Percentiles rank a stretch among this genome's conserved stretches.
phyloP scores from a whole-genome alignment of 2,329 filamentous ascomycete genomes.

The Phialemoniopsis sp. region DNA sequence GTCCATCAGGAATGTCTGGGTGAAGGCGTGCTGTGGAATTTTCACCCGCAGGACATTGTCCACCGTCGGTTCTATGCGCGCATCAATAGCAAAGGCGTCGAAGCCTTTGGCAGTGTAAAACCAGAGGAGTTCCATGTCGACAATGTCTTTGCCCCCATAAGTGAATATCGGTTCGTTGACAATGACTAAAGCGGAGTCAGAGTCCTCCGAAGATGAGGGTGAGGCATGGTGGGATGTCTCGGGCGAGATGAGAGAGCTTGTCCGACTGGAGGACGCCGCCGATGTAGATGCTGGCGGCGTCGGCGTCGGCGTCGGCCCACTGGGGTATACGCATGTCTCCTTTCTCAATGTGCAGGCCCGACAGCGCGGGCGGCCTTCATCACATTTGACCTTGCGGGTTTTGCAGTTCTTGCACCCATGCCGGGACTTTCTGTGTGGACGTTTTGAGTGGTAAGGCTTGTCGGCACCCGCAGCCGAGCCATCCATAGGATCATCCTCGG shows the following conservation, averaged over 20 bases:
- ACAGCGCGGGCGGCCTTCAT: slow-evolving; percentile 45
- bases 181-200: slow-evolving; percentile 18
- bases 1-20: slow-evolving; percentile 51
- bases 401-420: slow-evolving; percentile 52
- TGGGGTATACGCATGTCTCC: slow-evolving; percentile 42
- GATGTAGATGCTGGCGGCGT: slow-evolving; percentile 5
- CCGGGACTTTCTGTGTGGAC: slow-evolving; percentile 52
- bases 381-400: slow-evolving; percentile 50
- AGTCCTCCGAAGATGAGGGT: no score
- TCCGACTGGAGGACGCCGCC: slow-evolving; percentile 4
- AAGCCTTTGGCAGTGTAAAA: slow-evolving; percentile 46
- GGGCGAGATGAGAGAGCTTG: background rate
- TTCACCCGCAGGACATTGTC: slow-evolving; percentile 39
- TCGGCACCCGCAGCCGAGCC: slow-evolving; percentile 2
- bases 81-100: slow-evolving; percentile 38
- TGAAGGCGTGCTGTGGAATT: slow-evolving; percentile 45
- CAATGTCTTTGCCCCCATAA: slow-evolving; percentile 15
- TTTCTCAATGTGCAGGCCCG: slow-evolving; percentile 42
- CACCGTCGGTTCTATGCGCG: slow-evolving; percentile 24
- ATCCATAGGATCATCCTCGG: background rate
- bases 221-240: no score
- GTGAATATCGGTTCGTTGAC: slow-evolving; percentile 7
- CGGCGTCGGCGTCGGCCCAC: slow-evolving; percentile 9
- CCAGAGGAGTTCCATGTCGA: slow-evolving; percentile 52
- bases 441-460: slow-evolving; percentile 39